Evolutionary conservation across 495 filamentous ascomycete genomes (phyloP), one percentile per base, ranked within the genome.

Genomic region (Podospora sp.): DNA sequence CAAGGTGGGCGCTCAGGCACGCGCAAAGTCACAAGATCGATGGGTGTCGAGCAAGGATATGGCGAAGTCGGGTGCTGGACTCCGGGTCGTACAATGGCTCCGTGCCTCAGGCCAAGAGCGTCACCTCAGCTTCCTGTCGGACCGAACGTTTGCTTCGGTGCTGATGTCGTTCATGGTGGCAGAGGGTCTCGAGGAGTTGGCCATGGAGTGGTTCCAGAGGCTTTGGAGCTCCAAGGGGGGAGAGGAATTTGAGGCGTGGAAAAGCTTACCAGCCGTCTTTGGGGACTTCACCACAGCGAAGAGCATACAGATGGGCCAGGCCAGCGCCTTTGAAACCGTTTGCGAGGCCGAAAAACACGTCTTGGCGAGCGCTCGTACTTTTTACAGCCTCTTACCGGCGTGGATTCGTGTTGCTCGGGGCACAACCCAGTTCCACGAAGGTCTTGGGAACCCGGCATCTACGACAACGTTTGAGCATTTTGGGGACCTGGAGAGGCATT

Each of bases 141-240:
- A 81, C 50, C 6, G 14, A 8, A 0, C 7, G 6, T 78, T 87
- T 51, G 64, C 78, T 20, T 14, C n/a, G 1, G 21, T 71, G 1
- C 69, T 87, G 1, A 26, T 84, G 24, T 77, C 70, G 0, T 86
- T 85, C 71, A 73, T 87, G 63, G 76, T 84, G n/a, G 82, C 81
- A 40, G 84, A 87, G 60, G 79, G 78, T 22, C 72, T 80, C 0
- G 77, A 84, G 7, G 76, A 79, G 18, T 68, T 82, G 1, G 71
- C 75, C 16, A 81, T 77, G 77, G 62, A 24, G 6, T 87, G 85
- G 85, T 58, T 82, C 6, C 70, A 72, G 21, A 75, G 73, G 0
- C 60, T 80, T 0, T 51, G 73, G 36, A n/a, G 60, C 8, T 3
- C 8, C 68, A 73, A 8, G 60, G 60, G 11, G 46, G 29, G 16